Evolutionary conservation across 305 asterid species (phyloP).

Genomic region (Rubia peregrina): DNA sequence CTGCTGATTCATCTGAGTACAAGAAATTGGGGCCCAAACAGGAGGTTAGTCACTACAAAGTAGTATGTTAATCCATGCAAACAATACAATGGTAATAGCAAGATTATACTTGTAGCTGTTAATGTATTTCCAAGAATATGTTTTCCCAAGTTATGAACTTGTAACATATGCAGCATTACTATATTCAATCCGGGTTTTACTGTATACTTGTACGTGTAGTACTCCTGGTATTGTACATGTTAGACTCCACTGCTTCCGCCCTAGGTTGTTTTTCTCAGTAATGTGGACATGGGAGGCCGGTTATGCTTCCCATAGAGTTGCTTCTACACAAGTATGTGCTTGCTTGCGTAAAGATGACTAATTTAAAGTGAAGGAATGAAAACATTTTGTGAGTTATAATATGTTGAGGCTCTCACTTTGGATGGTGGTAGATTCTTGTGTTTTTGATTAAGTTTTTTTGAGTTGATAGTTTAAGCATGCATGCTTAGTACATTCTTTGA

Average conservation of each 20-base stretch:
- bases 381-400: neutral
- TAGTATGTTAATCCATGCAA: neutral
- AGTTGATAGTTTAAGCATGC: neutral
- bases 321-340: neutral
- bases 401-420: neutral
- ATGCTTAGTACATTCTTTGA: neutral
- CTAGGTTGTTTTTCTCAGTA: neutral
- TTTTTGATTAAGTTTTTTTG: neutral
- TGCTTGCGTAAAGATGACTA: neutral
- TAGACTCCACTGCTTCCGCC: neutral
- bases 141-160: neutral
- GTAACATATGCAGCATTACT: neutral
- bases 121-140: neutral
- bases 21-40: conserved; percentile 79
- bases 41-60: conserved; percentile 47
- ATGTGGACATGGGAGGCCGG: neutral
- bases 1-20: conserved; percentile 65
- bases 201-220: neutral
- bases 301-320: neutral
- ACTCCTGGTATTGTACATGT: neutral
- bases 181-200: neutral
- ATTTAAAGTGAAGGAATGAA: neutral
- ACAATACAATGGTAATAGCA: conserved; percentile 1
- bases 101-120: neutral
- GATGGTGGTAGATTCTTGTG: neutral